A percentile compares a stretch with the other conserved stretches of the same genome.
phyloP scores from a whole-genome alignment of 257 asterid species.

The Vinca minor region DNA sequence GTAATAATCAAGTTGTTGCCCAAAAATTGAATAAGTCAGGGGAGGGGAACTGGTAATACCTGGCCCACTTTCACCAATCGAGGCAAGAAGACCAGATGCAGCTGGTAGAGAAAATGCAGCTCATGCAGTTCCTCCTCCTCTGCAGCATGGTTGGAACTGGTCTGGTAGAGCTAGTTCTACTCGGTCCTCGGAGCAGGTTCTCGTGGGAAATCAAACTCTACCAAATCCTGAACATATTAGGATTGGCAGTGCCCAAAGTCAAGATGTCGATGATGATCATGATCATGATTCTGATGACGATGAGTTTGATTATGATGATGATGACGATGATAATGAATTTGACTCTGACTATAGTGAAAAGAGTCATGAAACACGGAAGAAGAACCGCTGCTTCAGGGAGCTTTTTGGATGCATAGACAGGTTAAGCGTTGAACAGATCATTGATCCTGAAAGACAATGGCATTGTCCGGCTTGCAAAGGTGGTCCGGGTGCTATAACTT shows the following conservation, averaged over 20 bases:
- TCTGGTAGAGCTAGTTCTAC: slow-evolving; percentile 24
- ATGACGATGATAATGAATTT: slow-evolving; percentile 23
- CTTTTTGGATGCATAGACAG: slow-evolving; percentile 26
- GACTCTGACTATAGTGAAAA: slow-evolving; percentile 30
- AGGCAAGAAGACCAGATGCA: slow-evolving; percentile 28
- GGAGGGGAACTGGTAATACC: slow-evolving; percentile 34
- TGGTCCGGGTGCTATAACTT: slow-evolving; percentile 41
- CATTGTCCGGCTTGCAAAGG: slow-evolving; percentile 44
- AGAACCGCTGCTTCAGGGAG: slow-evolving; percentile 23
- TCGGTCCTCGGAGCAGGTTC: slow-evolving; percentile 21
- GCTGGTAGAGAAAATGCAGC: slow-evolving; percentile 38
- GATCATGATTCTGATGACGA: slow-evolving; percentile 18
- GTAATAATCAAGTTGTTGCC: slow-evolving; percentile 34
- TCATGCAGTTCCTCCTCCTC: slow-evolving; percentile 43
- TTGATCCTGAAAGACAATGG: slow-evolving; percentile 31
- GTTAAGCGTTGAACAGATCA: slow-evolving; percentile 22
- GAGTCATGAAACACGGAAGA: slow-evolving; percentile 27
- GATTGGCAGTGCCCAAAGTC: slow-evolving; percentile 12
- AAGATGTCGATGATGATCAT: slow-evolving; percentile 18
- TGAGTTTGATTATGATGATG: slow-evolving; percentile 38
- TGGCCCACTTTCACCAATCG: slow-evolving; percentile 31
- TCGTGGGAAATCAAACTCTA: background rate
- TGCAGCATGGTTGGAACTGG: slow-evolving; percentile 48
- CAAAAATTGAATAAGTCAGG: slow-evolving; percentile 44
- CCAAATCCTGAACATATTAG: too few relatives aligned